Conservation (phyloP, 2,329 filamentous ascomycete species). For the Colletotrichum sp. region DNA sequence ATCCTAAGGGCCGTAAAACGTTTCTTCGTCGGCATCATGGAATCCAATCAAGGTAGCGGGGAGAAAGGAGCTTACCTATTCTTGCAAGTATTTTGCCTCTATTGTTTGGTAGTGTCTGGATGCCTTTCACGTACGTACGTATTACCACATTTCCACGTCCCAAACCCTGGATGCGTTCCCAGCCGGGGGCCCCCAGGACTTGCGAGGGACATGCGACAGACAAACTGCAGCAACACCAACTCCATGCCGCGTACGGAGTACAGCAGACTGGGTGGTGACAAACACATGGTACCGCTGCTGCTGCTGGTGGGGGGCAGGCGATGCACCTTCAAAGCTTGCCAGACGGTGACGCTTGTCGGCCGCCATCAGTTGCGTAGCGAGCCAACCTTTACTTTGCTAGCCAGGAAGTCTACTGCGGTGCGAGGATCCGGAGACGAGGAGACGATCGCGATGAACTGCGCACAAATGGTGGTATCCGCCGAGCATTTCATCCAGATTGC, state of each 20-base stretch:
- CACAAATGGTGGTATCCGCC: neutral
- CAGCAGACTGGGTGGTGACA: neutral
- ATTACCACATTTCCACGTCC: neutral
- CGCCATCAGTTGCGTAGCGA: neutral
- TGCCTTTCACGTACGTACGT: neutral
- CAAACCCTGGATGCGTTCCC: neutral
- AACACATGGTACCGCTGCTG: neutral
- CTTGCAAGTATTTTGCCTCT: neutral
- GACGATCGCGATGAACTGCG: neutral
- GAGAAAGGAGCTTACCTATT: neutral
- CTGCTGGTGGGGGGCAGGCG: neutral
- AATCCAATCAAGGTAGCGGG: neutral
- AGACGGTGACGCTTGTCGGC: neutral
- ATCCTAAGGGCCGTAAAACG: neutral
- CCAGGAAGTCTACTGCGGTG: neutral
- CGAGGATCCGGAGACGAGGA: neutral
- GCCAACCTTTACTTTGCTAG: neutral
- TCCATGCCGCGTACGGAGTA: neutral
- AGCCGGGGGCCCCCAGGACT: neutral
- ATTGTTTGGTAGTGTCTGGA: neutral
- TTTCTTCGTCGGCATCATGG: neutral
- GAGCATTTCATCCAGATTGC: neutral
- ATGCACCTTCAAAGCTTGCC: conserved; percentile 6
- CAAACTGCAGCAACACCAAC: conserved; percentile 5
- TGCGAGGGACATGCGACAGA: neutral